Conservation (phyloP, 2,329 filamentous ascomycete genomes). For the Diaporthe australafricana region DNA sequence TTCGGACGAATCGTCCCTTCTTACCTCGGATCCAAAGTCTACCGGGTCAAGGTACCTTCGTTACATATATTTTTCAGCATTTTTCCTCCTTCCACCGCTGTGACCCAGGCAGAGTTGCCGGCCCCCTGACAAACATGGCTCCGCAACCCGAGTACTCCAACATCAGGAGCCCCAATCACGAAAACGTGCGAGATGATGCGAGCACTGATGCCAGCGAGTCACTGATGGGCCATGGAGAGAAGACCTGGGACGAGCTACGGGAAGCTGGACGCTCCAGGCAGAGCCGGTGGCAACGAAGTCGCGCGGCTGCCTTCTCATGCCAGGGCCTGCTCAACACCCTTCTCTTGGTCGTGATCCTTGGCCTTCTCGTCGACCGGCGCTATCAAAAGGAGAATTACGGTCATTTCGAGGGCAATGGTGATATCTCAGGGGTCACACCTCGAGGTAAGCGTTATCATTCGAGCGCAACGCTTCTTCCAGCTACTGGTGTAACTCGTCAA, state of each 20-base stretch:
- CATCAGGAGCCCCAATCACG: constrained; percentile 12
- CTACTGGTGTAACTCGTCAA: neutral
- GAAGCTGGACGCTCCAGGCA: constrained; percentile 32
- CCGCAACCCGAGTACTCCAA: constrained; percentile 14
- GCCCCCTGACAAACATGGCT: neutral
- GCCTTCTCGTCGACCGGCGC: constrained; percentile 49
- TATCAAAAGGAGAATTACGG: constrained; percentile 38
- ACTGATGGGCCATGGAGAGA: constrained; percentile 44
- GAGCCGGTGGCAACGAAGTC: constrained; percentile 39
- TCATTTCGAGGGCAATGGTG: constrained; percentile 49
- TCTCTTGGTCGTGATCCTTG: constrained; percentile 49
- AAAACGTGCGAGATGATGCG: constrained; percentile 43
- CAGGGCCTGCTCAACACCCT: constrained; percentile 49
- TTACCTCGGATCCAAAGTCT: neutral
- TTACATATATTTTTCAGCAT: neutral
- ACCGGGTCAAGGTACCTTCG: neutral
- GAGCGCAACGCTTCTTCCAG: neutral
- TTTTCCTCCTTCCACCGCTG: neutral
- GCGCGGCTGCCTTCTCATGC: constrained; percentile 37
- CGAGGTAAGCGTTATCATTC: constrained; percentile 44
- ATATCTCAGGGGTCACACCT: constrained; percentile 55
- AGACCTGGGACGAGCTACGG: constrained; percentile 43
- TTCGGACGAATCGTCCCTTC: constrained; percentile 15
- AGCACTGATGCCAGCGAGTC: constrained; percentile 44
- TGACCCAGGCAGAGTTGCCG: neutral